Percentiles rank a stretch among this genome's conserved stretches.
Evolutionary conservation across 805 yeast species (phyloP).

Genomic region (Yarrowia deformans): DNA sequence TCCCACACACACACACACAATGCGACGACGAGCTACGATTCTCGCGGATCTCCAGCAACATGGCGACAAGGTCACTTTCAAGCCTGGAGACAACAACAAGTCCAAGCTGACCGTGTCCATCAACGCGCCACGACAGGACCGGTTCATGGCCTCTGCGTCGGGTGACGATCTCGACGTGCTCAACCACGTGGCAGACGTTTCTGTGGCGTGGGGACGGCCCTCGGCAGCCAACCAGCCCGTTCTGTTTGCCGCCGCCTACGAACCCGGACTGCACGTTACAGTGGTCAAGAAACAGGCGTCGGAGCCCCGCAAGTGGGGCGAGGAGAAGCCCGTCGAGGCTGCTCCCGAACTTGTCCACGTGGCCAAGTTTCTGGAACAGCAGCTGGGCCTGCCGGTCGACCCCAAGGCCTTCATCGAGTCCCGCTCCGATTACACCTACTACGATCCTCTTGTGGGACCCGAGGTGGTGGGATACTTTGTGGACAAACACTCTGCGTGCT

Average conservation of each 20-base stretch:
- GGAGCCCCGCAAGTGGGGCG: slow-evolving; percentile 32
- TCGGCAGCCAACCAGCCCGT: slow-evolving; percentile 7
- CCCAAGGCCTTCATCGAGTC: slow-evolving; percentile 26
- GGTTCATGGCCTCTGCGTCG: slow-evolving; percentile 2
- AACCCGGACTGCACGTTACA: slow-evolving; percentile 28
- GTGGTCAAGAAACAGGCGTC: slow-evolving; percentile 26
- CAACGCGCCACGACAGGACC: slow-evolving; percentile 36
- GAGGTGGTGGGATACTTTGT: slow-evolving; percentile 32
- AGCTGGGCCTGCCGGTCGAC: slow-evolving; percentile 5
- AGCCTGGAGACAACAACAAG: slow-evolving; percentile 27
- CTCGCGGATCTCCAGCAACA: slow-evolving; percentile 16
- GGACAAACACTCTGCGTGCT: slow-evolving; percentile 17
- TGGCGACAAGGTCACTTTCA: slow-evolving; percentile 20
- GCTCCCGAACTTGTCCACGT: slow-evolving; percentile 17
- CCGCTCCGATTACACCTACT: slow-evolving; percentile 22
- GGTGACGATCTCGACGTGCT: slow-evolving; percentile 16
- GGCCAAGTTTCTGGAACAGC: slow-evolving; percentile 18
- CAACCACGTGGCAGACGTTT: slow-evolving; percentile 31
- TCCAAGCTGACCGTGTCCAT: slow-evolving; percentile 27
- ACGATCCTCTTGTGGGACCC: slow-evolving; percentile 1
- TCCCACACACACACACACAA: not conserved
- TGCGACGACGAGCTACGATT: slow-evolving; percentile 24
- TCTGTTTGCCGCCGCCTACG: slow-evolving; percentile 21
- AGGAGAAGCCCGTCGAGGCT: slow-evolving; percentile 3
- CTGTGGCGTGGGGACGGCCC: slow-evolving; percentile 27